Evolutionary conservation across 2,329 filamentous ascomycete species (phyloP).

Genomic region (Aspergillus sp.): DNA sequence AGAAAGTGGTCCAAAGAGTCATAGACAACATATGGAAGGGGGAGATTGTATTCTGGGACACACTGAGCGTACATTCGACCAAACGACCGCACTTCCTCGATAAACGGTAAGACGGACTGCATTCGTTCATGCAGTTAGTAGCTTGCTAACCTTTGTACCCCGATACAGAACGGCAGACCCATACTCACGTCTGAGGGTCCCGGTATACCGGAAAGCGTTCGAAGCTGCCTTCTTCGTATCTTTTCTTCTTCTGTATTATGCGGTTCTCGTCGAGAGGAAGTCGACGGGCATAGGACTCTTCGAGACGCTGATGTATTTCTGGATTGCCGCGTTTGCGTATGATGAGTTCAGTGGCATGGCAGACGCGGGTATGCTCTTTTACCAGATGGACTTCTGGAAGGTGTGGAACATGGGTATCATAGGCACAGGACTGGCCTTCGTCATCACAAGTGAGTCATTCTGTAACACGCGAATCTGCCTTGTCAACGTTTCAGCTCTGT

Average conservation of each 20-base stretch:
- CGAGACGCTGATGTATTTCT: conserved; percentile 76
- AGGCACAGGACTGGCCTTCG: conserved; percentile 68
- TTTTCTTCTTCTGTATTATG: conserved; percentile 79
- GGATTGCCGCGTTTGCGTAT: conserved; percentile 84
- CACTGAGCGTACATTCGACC: conserved; percentile 67
- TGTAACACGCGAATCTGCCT: conserved; percentile 20
- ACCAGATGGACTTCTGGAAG: conserved; percentile 80
- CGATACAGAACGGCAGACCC: conserved; percentile 61
- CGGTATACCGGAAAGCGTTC: conserved; percentile 80
- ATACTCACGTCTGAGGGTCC: conserved; percentile 74
- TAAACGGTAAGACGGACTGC: conserved; percentile 37
- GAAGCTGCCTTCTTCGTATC: conserved; percentile 77
- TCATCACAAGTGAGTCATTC: conserved; percentile 64
- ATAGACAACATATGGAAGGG: conserved; percentile 83
- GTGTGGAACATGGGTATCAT: conserved; percentile 74
- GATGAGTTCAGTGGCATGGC: conserved; percentile 82
- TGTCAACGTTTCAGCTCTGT: conserved; percentile 6
- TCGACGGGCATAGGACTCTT: conserved; percentile 63
- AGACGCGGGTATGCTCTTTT: conserved; percentile 84
- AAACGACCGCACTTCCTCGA: conserved; percentile 80
- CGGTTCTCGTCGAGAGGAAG: conserved; percentile 75
- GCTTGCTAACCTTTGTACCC: not conserved
- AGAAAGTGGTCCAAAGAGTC: conserved; percentile 77
- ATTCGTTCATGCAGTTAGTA: not conserved
- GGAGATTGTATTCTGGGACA: conserved; percentile 84